Evolutionary conservation across 371 early-diverging fungal genomes (phyloP).

Genomic region (Blastocladiella emersonii): DNA sequence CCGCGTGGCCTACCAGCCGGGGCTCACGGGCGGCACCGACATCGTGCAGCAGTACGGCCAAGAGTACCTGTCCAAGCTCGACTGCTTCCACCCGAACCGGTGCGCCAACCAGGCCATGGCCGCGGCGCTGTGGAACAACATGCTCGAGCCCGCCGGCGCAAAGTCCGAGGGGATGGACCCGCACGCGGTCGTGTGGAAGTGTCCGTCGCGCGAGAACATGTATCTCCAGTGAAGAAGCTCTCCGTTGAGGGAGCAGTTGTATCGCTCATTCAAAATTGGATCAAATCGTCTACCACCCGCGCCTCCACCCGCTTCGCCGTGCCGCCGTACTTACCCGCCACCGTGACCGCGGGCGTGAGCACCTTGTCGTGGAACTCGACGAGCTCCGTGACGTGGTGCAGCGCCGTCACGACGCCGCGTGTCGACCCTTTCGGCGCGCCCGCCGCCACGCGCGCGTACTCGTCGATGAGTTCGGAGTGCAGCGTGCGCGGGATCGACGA

Average conservation of each 20-base stretch:
- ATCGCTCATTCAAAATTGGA: too few species aligned
- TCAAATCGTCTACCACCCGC: too few species aligned
- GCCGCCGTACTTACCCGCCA: too few species aligned
- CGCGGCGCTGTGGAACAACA: constrained; percentile 6
- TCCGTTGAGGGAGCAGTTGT: too few species aligned
- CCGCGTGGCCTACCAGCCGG: constrained; percentile 5
- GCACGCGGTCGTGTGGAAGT: constrained; percentile 2
- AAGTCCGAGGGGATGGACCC: not conserved
- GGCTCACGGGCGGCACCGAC: constrained; percentile 3
- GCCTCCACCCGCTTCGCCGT: too few species aligned
- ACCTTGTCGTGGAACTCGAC: not conserved
- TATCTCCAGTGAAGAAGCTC: constrained; percentile 3
- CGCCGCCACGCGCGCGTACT: not conserved
- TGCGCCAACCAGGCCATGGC: constrained; percentile 7
- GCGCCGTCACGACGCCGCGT: not conserved
- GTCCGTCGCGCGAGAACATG: constrained; percentile 1
- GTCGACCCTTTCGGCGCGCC: not conserved
- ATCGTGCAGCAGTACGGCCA: constrained; percentile 5
- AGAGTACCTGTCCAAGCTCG: constrained; percentile 5
- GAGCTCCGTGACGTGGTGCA: not conserved
- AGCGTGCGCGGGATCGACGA: not conserved
- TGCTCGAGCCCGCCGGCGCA: not conserved
- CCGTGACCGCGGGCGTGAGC: too few species aligned
- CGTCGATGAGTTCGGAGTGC: not conserved
- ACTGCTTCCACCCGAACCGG: constrained; percentile 6